A percentile compares a stretch with the other conserved stretches of the same genome.
These are phyloP conservation scores for Saururus chinensis DNA, from an alignment of 164 flowering plant species.

Conservation along the genomic window DNA sequence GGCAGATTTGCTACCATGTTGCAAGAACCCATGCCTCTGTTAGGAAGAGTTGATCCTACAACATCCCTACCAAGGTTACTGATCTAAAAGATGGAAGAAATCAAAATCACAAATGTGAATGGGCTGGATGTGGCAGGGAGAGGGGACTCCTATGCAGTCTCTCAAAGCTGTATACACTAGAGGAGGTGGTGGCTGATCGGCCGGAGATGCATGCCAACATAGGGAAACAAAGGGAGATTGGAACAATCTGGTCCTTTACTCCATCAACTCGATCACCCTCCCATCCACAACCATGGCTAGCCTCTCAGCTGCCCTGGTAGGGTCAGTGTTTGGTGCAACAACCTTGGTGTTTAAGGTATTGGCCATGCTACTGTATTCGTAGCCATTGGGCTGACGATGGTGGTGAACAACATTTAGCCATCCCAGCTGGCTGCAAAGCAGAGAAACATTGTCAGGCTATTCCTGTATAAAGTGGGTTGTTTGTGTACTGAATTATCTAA, in stretches of 20 bases:
- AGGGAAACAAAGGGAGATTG: constrained; percentile 37
- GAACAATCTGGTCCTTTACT: constrained; percentile 33
- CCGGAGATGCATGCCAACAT: constrained; percentile 40
- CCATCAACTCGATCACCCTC: constrained; percentile 35
- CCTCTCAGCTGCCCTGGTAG: constrained; percentile 23
- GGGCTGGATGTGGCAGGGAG: neutral
- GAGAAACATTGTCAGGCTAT: constrained; percentile 44
- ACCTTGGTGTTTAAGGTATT: constrained; percentile 32
- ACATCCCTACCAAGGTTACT: neutral
- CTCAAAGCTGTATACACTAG: too few relatives aligned
- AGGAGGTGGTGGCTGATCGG: constrained; percentile 30
- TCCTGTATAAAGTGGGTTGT: too few relatives aligned
- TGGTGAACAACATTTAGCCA: constrained; percentile 65
- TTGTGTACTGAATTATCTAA: too few relatives aligned
- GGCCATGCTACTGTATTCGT: constrained; percentile 34
- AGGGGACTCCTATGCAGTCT: constrained; percentile 2
- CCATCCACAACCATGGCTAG: constrained; percentile 36
- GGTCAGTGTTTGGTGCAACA: constrained; percentile 4
- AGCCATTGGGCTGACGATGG: constrained; percentile 37
- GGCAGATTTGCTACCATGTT: neutral
- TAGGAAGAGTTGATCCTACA: neutral
- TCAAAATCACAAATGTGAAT: neutral
- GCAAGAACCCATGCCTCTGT: neutral
- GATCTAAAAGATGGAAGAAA: neutral
- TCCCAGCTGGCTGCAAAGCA: constrained; percentile 73